These are phyloP conservation scores for Fusarium sp. DNA, from an alignment of 2,329 filamentous ascomycete genomes.

Conservation along the genomic window DNA sequence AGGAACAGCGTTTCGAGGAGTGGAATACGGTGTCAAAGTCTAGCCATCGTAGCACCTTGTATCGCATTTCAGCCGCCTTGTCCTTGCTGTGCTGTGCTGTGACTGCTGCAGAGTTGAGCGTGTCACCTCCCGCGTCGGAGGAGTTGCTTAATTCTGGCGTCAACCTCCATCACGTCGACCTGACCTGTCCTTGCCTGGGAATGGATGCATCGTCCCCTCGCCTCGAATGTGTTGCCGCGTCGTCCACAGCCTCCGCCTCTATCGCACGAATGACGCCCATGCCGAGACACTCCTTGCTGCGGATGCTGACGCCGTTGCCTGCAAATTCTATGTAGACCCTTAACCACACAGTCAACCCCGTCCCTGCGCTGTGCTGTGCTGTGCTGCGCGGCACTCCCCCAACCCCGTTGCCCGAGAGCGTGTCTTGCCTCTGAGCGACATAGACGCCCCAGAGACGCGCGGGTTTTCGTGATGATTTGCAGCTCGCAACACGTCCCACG, in stretches of 20 bases:
- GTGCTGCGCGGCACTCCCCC: conserved; percentile 27
- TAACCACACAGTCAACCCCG: conserved; percentile 25
- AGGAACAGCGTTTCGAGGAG: background rate
- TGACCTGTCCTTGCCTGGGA: background rate
- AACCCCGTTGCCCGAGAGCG: conserved; percentile 36
- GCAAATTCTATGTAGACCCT: conserved; percentile 20
- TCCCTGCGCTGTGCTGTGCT: conserved; percentile 9
- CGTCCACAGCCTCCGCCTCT: conserved; percentile 30
- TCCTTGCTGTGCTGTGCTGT: background rate
- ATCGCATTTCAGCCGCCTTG: background rate
- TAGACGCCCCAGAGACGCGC: conserved; percentile 35
- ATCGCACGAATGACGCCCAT: conserved; percentile 20
- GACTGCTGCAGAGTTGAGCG: conserved; percentile 30
- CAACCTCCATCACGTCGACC: background rate
- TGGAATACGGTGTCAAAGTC: conserved; percentile 16
- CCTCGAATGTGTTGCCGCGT: conserved; percentile 21
- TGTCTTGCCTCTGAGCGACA: conserved; percentile 33
- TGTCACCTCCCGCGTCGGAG: conserved; percentile 32
- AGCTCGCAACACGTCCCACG: conserved; percentile 41
- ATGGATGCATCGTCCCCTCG: conserved; percentile 30
- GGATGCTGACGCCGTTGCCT: conserved; percentile 17
- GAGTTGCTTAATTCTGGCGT: conserved; percentile 30
- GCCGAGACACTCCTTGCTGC: conserved; percentile 12
- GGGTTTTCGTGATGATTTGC: conserved; percentile 37
- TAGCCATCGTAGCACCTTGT: background rate